phyloP scores from a whole-genome alignment of 176 grass and related monocot genomes.

The Chloris gayana region DNA sequence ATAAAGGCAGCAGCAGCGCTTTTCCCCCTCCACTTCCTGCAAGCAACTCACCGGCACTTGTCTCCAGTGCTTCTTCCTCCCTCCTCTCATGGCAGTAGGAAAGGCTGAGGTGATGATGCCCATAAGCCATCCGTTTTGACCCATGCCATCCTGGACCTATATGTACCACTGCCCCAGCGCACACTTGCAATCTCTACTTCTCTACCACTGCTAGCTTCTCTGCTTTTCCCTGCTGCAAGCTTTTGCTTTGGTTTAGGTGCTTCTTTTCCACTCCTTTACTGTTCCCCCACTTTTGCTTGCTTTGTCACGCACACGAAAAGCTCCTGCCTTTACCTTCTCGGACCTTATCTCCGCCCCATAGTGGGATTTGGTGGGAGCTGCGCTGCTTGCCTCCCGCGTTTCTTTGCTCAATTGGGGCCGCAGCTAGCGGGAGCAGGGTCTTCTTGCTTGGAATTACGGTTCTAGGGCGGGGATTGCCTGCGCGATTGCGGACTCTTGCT shows the following conservation, averaged over 20 bases:
- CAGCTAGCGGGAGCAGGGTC: slow-evolving; percentile 21
- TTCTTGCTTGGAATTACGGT: slow-evolving; percentile 16
- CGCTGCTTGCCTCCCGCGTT: slow-evolving; percentile 42
- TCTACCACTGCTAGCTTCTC: slow-evolving; percentile 3
- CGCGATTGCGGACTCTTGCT: slow-evolving; percentile 39
- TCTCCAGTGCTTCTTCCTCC: slow-evolving; percentile 37
- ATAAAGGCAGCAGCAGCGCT: slow-evolving; percentile 29
- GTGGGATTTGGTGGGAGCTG: slow-evolving; percentile 62
- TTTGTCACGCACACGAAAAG: slow-evolving; percentile 75
- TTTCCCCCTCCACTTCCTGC: not conserved
- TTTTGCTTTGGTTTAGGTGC: slow-evolving; percentile 58
- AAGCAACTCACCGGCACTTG: slow-evolving; percentile 23
- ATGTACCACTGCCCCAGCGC: slow-evolving; percentile 31
- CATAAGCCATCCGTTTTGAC: slow-evolving; percentile 66
- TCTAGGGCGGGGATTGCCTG: not conserved
- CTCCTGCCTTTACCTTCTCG: slow-evolving; percentile 56
- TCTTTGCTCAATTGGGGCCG: slow-evolving; percentile 39
- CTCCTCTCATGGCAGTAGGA: slow-evolving; percentile 77
- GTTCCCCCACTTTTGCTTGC: slow-evolving; percentile 50
- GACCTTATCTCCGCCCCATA: slow-evolving; percentile 44
- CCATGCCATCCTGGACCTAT: slow-evolving; percentile 42
- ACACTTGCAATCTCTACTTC: slow-evolving; percentile 31
- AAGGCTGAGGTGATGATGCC: slow-evolving; percentile 67
- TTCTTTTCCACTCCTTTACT: slow-evolving; percentile 47
- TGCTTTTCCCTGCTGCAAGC: slow-evolving; percentile 52